Evolutionary conservation across 1,284 basidiomycete genomes (phyloP), one percentile per base, ranked within the genome.

Genomic region (Psilocybe mexicana): DNA sequence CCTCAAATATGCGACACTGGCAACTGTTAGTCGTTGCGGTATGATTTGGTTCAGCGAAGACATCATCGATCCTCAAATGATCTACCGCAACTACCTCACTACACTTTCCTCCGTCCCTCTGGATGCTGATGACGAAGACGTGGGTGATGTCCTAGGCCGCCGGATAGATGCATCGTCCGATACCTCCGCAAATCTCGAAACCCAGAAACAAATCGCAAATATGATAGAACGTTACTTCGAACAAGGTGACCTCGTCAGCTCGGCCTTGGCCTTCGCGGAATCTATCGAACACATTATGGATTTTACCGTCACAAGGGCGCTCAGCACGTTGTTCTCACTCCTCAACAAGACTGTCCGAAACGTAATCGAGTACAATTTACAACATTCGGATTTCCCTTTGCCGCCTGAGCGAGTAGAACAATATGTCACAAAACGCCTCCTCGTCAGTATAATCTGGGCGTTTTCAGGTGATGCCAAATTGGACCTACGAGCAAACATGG

Each of bases 21-120:
- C 97, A 6, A 99, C 97, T 12, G 98, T 99, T 78, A 97, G 94
- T 85, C 96, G 97, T 57, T 99, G 97, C 72, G 97, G 97, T 73
- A 99, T 99, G 97, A 96, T 99, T 68, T 99, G 97, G 97, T 99
- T 99, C 78, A 98, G 94, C 70, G 94, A 98, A 60, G 95, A 98
- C 62, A 89, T 96, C 49, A 88, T 99, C 33, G 87, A 93, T 62
- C 88, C 94, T 2, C 77, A 82, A 3, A 98, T 99, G 97, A 86
- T 98, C 33, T 98, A 92, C 74, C 84, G 84, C 48, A 86, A 98
- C 71, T 96, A 98, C 69, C 85, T 99, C 47, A 83, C 86, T 50
- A 88, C 88, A 0, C 80, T 98, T 35, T 82, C 88, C 0, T 80
- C 86, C 5, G 79, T 89, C 3, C 86, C 94, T n/a, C 76, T 99